These are phyloP conservation scores for Trichoderma erinaceum DNA, from an alignment of 495 filamentous ascomycete species.

Conservation along the genomic window DNA sequence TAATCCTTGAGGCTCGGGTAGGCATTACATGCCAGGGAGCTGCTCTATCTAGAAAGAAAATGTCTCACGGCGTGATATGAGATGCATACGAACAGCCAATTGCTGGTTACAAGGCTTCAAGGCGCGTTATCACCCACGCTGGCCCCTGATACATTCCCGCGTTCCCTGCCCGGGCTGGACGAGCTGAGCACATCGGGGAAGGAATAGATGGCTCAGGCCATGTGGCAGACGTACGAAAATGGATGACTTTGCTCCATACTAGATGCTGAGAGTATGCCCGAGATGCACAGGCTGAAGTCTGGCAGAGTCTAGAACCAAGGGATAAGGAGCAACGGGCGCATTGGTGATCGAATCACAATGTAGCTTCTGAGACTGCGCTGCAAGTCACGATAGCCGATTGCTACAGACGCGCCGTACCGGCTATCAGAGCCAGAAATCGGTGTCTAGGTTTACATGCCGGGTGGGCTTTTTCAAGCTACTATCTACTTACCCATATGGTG, in stretches of 20 bases:
- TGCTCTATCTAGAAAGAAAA: background rate
- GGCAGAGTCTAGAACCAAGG: background rate
- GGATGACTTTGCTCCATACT: background rate
- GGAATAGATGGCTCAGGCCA: background rate
- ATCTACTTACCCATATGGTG: background rate
- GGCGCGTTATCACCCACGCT: conserved; percentile 2
- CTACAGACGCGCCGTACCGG: background rate
- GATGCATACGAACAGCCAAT: background rate
- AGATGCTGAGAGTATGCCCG: background rate
- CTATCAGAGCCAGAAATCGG: background rate
- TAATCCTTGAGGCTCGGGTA: background rate
- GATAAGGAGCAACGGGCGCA: background rate
- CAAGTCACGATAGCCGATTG: background rate
- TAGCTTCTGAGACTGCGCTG: background rate
- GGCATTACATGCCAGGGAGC: conserved; percentile 3
- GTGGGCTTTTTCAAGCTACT: background rate
- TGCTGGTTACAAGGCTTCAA: background rate
- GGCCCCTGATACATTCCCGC: conserved; percentile 6
- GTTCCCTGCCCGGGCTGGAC: background rate
- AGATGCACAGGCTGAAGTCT: background rate
- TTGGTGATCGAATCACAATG: background rate
- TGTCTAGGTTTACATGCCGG: conserved; percentile 9
- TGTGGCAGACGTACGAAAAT: conserved; percentile 4
- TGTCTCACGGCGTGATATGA: conserved; percentile 1
- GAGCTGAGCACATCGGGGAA: background rate